These are phyloP conservation scores for Pistacia vera DNA, from an alignment of 345 rosid genomes.

Conservation along the genomic window DNA sequence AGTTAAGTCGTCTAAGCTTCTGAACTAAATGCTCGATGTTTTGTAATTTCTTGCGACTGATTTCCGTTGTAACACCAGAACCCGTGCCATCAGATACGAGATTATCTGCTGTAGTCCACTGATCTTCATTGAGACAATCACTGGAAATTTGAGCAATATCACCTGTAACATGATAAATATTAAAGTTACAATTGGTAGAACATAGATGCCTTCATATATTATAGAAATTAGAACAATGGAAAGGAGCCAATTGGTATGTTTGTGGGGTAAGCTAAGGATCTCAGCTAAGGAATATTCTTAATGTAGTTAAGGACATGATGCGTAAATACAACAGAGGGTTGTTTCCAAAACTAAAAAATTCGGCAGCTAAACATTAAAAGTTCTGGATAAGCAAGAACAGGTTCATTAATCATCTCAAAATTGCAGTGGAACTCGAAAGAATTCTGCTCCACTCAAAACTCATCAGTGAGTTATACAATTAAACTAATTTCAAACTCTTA, in stretches of 20 bases:
- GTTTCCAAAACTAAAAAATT: not conserved
- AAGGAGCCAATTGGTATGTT: not conserved
- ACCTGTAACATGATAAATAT: slow-evolving; percentile 42
- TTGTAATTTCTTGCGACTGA: slow-evolving; percentile 79
- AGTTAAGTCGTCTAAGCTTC: slow-evolving; percentile 80
- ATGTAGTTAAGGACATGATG: not conserved
- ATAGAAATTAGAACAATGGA: slow-evolving; percentile 2
- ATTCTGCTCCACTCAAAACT: not conserved
- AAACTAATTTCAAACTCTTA: not conserved
- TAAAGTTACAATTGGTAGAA: slow-evolving; percentile 28
- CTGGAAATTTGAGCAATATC: slow-evolving; percentile 34
- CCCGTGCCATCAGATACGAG: slow-evolving; percentile 31
- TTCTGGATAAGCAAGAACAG: slow-evolving; percentile 4
- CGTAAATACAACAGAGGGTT: not conserved
- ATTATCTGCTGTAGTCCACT: slow-evolving; percentile 49
- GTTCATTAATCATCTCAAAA: not conserved
- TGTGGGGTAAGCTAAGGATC: not conserved
- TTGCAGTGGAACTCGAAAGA: not conserved
- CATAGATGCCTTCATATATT: slow-evolving; percentile 6
- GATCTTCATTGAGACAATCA: slow-evolving; percentile 40
- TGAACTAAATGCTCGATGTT: slow-evolving; percentile 87
- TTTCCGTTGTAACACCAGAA: slow-evolving; percentile 58
- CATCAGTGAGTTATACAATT: no score
- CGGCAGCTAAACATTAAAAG: not conserved
- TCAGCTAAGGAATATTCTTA: no score